These are phyloP conservation scores for Angomonas ambiguus DNA, from an alignment of 208 protist genomes.

Conservation along the genomic window DNA sequence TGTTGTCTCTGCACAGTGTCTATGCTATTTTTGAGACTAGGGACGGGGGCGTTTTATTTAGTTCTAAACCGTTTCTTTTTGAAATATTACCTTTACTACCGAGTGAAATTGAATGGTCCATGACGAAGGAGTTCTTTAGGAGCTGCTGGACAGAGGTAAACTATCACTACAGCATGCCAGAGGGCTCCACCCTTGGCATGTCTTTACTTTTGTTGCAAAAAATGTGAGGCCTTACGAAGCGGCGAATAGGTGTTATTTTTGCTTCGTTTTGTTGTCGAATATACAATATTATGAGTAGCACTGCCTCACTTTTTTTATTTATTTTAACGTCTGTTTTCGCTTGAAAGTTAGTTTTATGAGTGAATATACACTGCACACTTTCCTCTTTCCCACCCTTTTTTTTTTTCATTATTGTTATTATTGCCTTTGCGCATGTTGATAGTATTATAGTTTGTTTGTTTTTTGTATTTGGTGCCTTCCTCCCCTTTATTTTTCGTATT, in stretches of 20 bases:
- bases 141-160: conserved; percentile 70
- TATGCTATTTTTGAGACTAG: neutral
- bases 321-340: too few relatives aligned
- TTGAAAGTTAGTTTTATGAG: too few relatives aligned
- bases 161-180: conserved; percentile 34
- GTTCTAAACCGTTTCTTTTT: conserved; percentile 12
- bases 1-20: conserved; percentile 30
- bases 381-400: too few relatives aligned
- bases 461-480: conserved; percentile 9
- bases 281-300: neutral
- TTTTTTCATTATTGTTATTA: conserved; percentile 1
- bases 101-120: conserved; percentile 58
- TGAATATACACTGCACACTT: too few relatives aligned
- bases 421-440: neutral
- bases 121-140: conserved; percentile 34
- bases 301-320: conserved; percentile 2
- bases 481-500: conserved; percentile 15
- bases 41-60: neutral
- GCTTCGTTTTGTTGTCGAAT: conserved; percentile 4
- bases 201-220: conserved; percentile 10
- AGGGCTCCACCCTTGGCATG: conserved; percentile 5
- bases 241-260: conserved; percentile 8
- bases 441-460: conserved; percentile 11
- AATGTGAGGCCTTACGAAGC: too few relatives aligned
- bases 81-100: conserved; percentile 35